Base-by-base conservation (phyloP, 768 basidiomycete genomes). In the Tricholomella constricta region DNA sequence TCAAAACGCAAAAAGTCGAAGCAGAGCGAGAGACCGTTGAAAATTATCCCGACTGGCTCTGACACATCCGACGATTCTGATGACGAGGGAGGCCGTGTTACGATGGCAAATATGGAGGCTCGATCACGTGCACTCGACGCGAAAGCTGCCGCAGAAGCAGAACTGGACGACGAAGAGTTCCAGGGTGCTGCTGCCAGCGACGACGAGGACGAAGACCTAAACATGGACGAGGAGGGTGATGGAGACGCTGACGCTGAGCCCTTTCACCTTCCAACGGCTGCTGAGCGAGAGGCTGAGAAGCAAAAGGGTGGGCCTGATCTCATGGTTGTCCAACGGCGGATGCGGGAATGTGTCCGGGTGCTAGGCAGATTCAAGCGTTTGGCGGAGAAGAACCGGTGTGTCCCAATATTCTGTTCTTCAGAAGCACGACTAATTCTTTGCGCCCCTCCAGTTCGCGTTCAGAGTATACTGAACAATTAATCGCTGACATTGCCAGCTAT, bases 401-500 rank as follows among this genome's bases (percentile, higher is more conserved):
- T 73, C 23, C 7, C 52, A 51, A 55, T 22, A 45, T 9, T 48
- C 22, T 45, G 40, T 37, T 36, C 31, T 58, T 6, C 19, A 17
- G 26, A 54, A 54, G 6, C 37, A 52, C 45, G n/a, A 50, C 58
- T 51, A 32, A 22, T 26, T 41, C 44, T 47, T 55, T 45, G 19
- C 46, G 37, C 45, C 26, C 19, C 15, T 26, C 19, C 64, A 97
- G 96, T 58, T 82, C 92, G 54, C 81, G 97, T 27, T 83, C 92
- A 29, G 96, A 99, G 64, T 95, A 98, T 58, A 80, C 89, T 26
- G 85, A 88, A 36, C 96, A 98, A 67, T 75, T 99, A 43, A 73
- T 94, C 10, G 76, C 85, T 23, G 97, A 99, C 62, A 94, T 98
- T 59, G 86, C 86, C 22, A 94, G 83, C 64, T 98, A 99, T 74